These are phyloP conservation scores for Penicillium macrosclerotiorum DNA, from an alignment of 495 filamentous ascomycete genomes.

Conservation along the genomic window DNA sequence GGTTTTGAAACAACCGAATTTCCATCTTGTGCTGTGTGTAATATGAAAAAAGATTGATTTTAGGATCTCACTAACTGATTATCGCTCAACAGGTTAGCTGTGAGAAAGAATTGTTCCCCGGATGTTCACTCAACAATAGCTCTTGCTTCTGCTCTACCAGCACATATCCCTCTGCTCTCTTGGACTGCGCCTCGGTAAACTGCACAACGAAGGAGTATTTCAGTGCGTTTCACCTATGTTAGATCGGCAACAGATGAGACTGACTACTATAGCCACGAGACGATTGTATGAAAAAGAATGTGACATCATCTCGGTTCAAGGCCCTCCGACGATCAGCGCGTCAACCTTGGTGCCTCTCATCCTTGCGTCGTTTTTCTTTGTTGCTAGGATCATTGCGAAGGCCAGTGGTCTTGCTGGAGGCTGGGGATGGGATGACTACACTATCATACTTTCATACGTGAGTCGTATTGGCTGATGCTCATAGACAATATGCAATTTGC, in stretches of 20 bases:
- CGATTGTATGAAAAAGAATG: constrained; percentile 19
- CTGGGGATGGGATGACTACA: constrained; percentile 34
- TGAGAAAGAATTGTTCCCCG: constrained; percentile 3
- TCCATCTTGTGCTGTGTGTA: constrained; percentile 14
- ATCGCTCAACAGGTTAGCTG: constrained; percentile 4
- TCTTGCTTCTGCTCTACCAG: constrained; percentile 15
- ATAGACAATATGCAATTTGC: background rate
- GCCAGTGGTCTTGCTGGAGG: constrained; percentile 24
- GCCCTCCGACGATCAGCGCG: constrained; percentile 7
- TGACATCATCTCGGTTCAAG: constrained; percentile 12
- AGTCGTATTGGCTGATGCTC: background rate
- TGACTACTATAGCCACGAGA: constrained; percentile 19
- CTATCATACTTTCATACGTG: constrained; percentile 28
- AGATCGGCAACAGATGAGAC: background rate
- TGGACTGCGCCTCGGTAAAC: constrained; percentile 9
- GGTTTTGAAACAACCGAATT: background rate
- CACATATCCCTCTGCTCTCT: constrained; percentile 4
- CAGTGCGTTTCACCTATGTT: constrained; percentile 11
- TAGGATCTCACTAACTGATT: background rate
- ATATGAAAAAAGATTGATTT: no score
- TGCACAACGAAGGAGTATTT: constrained; percentile 21
- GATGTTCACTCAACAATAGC: constrained; percentile 11
- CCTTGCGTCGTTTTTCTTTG: constrained; percentile 25
- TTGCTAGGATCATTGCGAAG: constrained; percentile 27
- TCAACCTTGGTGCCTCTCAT: constrained; percentile 23